A percentile compares a stretch with the other conserved stretches of the same genome.
Evolutionary conservation across 441 rosid genomes (phyloP).

Genomic region (Rhodomyrtus psidioides): DNA sequence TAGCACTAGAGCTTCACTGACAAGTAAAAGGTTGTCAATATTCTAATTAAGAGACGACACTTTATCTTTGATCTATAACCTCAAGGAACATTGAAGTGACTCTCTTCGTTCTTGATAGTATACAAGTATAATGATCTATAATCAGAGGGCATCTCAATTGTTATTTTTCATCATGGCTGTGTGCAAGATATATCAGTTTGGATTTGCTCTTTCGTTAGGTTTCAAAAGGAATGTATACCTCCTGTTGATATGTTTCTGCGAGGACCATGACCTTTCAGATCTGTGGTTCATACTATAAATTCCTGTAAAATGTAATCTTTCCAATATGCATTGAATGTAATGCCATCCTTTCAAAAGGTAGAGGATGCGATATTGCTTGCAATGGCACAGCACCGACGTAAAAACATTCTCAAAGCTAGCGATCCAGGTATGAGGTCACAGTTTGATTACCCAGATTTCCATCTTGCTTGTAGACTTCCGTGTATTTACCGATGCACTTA

Average conservation of each 20-base stretch:
- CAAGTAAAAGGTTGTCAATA: neutral
- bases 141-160: neutral
- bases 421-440: conserved; percentile 17
- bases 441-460: neutral
- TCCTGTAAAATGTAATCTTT: neutral
- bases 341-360: conserved; percentile 32
- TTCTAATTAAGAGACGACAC: neutral
- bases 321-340: neutral
- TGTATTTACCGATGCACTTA: neutral
- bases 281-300: neutral
- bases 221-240: neutral
- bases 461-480: neutral
- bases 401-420: conserved; percentile 32
- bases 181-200: neutral
- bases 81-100: neutral
- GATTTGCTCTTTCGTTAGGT: neutral
- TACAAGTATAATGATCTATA: neutral
- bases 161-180: neutral
- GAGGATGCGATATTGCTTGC: conserved; percentile 76
- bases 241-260: neutral
- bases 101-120: neutral
- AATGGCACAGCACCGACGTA: conserved; percentile 63
- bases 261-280: neutral
- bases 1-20: neutral
- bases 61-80: neutral